phyloP scores from a whole-genome alignment of 2,329 filamentous ascomycete species.

The Aspergillus sp. region DNA sequence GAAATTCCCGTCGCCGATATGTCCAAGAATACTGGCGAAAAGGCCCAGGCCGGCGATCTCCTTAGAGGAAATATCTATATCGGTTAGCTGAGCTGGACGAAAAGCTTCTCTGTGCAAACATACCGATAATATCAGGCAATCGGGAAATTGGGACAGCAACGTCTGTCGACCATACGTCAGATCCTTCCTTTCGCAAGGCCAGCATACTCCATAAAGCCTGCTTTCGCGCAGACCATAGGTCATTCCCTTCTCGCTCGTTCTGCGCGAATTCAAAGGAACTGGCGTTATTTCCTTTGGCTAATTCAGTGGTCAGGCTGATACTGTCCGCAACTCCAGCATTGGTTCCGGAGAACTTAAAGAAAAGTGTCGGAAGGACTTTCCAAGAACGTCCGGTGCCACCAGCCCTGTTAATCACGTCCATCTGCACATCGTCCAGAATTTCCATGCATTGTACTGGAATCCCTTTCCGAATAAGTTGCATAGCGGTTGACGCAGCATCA shows the following conservation, averaged over 20 bases:
- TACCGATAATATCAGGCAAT: conserved; percentile 56
- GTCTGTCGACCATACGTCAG: conserved; percentile 57
- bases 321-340: conserved; percentile 72
- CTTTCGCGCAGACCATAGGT: conserved; percentile 56
- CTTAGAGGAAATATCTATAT: conserved; percentile 72
- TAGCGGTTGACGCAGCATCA: conserved; percentile 58
- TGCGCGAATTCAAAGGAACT: conserved; percentile 51
- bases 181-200: conserved; percentile 47
- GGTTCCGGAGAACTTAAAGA: conserved; percentile 64
- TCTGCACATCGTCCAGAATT: conserved; percentile 55
- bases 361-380: conserved; percentile 36
- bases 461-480: conserved; percentile 57
- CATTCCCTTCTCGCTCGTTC: conserved; percentile 48
- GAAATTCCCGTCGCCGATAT: conserved; percentile 92
- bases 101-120: background rate
- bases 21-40: conserved; percentile 81
- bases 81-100: conserved; percentile 8
- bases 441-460: conserved; percentile 62
- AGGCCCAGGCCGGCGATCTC: conserved; percentile 80
- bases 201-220: conserved; percentile 57
- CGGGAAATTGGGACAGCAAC: conserved; percentile 56
- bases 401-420: conserved; percentile 62
- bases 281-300: conserved; percentile 56
- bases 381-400: conserved; percentile 50
- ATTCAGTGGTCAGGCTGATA: conserved; percentile 59